A percentile compares a stretch with the other conserved stretches of the same genome.
phyloP scores from a whole-genome alignment of 1,284 basidiomycete species.

The Leccinum pseudoinsigne region DNA sequence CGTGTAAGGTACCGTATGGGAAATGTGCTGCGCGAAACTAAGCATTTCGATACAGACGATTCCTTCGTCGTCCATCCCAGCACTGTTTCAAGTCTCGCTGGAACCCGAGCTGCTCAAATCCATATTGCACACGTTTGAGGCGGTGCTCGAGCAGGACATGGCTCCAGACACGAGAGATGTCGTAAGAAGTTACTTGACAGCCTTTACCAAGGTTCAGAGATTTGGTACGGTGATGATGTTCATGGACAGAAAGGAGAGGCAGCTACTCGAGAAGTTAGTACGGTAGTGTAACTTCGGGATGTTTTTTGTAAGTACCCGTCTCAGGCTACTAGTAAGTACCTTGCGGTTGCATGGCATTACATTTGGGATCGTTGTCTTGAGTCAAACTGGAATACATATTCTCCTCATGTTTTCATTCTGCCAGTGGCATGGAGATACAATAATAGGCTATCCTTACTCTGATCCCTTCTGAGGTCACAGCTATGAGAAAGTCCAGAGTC shows the following conservation, averaged over 20 bases:
- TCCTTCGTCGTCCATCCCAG: constrained; percentile 50
- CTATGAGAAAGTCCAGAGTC: too few relatives aligned
- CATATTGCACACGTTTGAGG: constrained; percentile 51
- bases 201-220: constrained; percentile 53
- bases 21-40: neutral
- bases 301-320: neutral
- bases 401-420: too few relatives aligned
- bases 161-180: constrained; percentile 28
- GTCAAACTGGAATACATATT: too few relatives aligned
- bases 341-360: too few relatives aligned
- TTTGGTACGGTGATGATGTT: constrained; percentile 65
- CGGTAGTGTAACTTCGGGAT: neutral
- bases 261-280: constrained; percentile 28
- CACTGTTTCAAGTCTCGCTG: constrained; percentile 63
- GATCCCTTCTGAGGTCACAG: too few relatives aligned
- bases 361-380: too few relatives aligned
- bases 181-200: constrained; percentile 47
- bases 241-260: constrained; percentile 54
- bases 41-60: constrained; percentile 42
- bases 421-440: too few relatives aligned
- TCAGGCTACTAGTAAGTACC: too few relatives aligned
- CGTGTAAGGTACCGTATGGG: constrained; percentile 35
- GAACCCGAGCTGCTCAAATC: constrained; percentile 59
- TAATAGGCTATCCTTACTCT: too few relatives aligned
- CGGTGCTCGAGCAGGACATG: constrained; percentile 32